These are phyloP conservation scores for Corylus heterophylla DNA, from an alignment of 306 rosid species.

Conservation along the genomic window DNA sequence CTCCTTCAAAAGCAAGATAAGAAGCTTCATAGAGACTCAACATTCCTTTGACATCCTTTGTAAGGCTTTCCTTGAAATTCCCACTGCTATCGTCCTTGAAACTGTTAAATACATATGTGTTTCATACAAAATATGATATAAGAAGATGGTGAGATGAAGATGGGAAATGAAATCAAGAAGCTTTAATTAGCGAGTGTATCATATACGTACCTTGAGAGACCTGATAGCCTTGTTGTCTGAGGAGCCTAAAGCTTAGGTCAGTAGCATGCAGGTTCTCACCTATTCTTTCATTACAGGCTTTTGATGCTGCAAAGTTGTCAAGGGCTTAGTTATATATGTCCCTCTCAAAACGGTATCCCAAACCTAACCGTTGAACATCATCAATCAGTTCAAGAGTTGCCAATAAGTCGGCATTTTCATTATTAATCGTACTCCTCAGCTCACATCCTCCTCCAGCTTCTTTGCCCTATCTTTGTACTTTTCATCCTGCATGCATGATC, in stretches of 20 bases:
- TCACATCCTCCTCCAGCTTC: slow-evolving; percentile 31
- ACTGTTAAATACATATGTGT: slow-evolving; percentile 46
- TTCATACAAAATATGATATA: background rate
- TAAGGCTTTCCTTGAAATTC: slow-evolving; percentile 17
- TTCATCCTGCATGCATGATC: slow-evolving; percentile 21
- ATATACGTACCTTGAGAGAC: slow-evolving; percentile 50
- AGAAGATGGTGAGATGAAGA: background rate
- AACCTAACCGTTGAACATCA: slow-evolving; percentile 37
- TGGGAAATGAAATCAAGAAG: background rate
- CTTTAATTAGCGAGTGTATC: no score
- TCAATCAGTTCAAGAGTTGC: slow-evolving; percentile 33
- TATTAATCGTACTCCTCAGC: slow-evolving; percentile 34
- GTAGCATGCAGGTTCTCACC: slow-evolving; percentile 24
- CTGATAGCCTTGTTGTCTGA: slow-evolving; percentile 43
- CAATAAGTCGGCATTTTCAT: slow-evolving; percentile 15
- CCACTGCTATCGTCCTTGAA: slow-evolving; percentile 27
- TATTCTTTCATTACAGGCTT: background rate
- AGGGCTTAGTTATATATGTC: slow-evolving; percentile 39
- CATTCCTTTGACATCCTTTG: slow-evolving; percentile 47
- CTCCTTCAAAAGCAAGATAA: slow-evolving; percentile 42
- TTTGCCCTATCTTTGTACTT: background rate
- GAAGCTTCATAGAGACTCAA: slow-evolving; percentile 61
- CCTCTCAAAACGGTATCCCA: slow-evolving; percentile 30
- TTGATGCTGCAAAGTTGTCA: slow-evolving; percentile 3
- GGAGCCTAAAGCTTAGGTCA: slow-evolving; percentile 49